Percentiles rank a stretch among this genome's conserved stretches.
Evolutionary conservation across 1,284 basidiomycete genomes (phyloP).

Genomic region (Papiliotrema nemorosa): DNA sequence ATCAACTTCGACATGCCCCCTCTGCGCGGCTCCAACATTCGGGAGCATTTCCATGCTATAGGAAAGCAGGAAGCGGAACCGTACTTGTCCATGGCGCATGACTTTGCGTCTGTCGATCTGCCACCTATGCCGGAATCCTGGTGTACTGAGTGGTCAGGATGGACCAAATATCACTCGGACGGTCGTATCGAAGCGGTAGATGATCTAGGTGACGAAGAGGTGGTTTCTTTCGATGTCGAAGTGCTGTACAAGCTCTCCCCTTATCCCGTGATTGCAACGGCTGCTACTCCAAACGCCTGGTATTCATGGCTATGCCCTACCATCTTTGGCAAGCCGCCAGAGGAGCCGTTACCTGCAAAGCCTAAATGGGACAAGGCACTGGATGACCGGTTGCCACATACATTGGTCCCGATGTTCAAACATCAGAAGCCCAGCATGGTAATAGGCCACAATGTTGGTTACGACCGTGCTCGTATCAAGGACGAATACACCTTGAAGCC

Average conservation of each 20-base stretch:
- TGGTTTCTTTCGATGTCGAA: conserved; percentile 87
- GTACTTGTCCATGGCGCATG: conserved; percentile 70
- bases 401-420: conserved; percentile 42
- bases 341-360: conserved; percentile 1
- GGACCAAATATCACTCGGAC: conserved; percentile 74
- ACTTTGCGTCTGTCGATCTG: conserved; percentile 58
- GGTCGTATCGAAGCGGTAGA: conserved; percentile 32
- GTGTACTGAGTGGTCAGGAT: conserved; percentile 70
- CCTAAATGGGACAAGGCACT: conserved; percentile 30
- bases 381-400: conserved; percentile 23
- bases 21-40: conserved; percentile 75
- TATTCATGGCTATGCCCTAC: conserved; percentile 96
- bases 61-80: conserved; percentile 72
- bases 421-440: conserved; percentile 59
- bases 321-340: conserved; percentile 59
- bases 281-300: conserved; percentile 79
- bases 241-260: conserved; percentile 79
- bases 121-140: conserved; percentile 66
- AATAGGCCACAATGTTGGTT: conserved; percentile 93
- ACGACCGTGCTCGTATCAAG: conserved; percentile 76
- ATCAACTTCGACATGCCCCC: conserved; percentile 77
- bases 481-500: conserved; percentile 78
- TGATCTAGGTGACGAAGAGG: conserved; percentile 61
- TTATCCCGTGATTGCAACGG: conserved; percentile 86
- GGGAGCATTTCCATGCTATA: conserved; percentile 84